Percentiles rank a stretch among this genome's conserved stretches.
Conservation (phyloP, 768 basidiomycete species). For the Tulasnella calospora region DNA sequence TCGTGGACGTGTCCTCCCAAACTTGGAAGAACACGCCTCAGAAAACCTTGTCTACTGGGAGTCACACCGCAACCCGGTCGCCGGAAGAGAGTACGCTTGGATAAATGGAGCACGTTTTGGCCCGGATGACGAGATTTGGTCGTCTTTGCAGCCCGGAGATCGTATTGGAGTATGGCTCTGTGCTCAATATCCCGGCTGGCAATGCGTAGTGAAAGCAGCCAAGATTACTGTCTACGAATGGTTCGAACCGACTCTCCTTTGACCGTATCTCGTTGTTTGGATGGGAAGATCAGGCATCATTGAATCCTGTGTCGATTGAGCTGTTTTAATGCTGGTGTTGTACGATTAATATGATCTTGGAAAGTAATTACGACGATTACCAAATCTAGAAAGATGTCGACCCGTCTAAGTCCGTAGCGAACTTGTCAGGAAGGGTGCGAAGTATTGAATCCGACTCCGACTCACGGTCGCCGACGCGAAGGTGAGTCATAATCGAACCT, state of each 20-base stretch:
- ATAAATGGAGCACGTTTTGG: not conserved
- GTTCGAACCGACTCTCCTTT: not conserved
- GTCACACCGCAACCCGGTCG: slow-evolving; percentile 3
- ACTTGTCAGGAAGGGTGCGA: too few species aligned
- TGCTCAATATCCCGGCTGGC: slow-evolving; percentile 6
- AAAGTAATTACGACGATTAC: too few species aligned
- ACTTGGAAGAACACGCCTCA: not conserved
- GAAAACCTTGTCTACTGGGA: not conserved
- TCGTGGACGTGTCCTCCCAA: not conserved
- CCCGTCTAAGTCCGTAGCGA: too few species aligned
- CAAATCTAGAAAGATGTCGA: too few species aligned
- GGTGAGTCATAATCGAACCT: too few species aligned
- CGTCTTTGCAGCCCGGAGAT: slow-evolving; percentile 7
- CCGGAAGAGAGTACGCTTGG: not conserved
- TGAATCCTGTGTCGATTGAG: too few species aligned
- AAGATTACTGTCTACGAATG: slow-evolving; percentile 4
- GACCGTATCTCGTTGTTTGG: not conserved
- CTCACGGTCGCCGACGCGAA: too few species aligned
- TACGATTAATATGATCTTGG: too few species aligned
- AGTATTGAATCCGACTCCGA: too few species aligned
- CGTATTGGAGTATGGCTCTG: slow-evolving; percentile 21
- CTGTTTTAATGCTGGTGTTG: too few species aligned
- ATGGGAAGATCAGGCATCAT: too few species aligned
- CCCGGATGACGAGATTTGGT: slow-evolving; percentile 15
- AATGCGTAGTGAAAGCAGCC: not conserved